phyloP scores from a whole-genome alignment of 805 yeast genomes.

The Yarrowia sp. region DNA sequence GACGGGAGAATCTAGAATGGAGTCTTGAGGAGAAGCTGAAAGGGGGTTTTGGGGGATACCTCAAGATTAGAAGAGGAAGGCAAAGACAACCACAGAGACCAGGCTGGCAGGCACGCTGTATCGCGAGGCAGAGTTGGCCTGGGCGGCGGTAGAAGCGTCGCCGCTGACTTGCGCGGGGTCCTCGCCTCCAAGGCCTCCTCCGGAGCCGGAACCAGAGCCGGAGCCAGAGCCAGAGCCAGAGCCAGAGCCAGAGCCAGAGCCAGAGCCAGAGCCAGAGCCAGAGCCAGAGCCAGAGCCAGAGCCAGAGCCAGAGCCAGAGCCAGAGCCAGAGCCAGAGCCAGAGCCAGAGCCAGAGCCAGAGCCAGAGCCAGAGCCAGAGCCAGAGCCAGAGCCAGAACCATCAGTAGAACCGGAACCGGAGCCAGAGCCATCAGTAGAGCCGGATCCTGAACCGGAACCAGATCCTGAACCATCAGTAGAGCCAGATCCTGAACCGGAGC shows the following conservation, averaged over 20 bases:
- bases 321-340: slow-evolving; percentile 7
- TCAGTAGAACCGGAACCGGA: not conserved
- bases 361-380: not conserved
- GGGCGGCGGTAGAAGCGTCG: not conserved
- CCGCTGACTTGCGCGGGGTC: not conserved
- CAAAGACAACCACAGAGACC: not conserved
- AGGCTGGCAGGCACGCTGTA: slow-evolving; percentile 4
- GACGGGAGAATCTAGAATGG: no score
- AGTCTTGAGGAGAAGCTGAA: no score
- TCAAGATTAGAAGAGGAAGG: not conserved
- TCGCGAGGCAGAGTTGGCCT: slow-evolving; percentile 8
- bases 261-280: not conserved
- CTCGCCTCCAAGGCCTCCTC: not conserved
- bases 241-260: not conserved
- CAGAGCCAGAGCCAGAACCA: slow-evolving; percentile 1
- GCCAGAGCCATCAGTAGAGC: not conserved
- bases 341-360: slow-evolving; percentile 6
- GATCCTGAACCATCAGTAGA: not conserved
- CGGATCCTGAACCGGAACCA: slow-evolving; percentile 1
- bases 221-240: not conserved
- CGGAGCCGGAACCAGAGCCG: not conserved
- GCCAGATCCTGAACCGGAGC: slow-evolving; percentile 1
- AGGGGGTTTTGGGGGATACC: no score
- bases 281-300: not conserved
- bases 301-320: slow-evolving; percentile 2